These are phyloP conservation scores for Scheffersomyces lignosus DNA, from an alignment of 805 yeast species.

Conservation along the genomic window DNA sequence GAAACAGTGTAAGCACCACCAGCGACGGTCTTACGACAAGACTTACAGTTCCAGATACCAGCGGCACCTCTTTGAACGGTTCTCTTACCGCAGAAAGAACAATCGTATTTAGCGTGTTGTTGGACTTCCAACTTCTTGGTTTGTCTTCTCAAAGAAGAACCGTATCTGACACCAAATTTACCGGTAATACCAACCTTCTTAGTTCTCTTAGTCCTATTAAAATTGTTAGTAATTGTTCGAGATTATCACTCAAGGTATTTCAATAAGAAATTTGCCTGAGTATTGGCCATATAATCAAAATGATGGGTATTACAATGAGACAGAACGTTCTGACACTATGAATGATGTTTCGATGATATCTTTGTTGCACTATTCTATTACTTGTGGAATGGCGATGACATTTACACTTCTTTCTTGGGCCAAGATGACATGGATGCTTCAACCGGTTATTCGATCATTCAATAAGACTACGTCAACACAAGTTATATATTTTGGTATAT, in stretches of 20 bases:
- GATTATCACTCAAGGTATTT: too few relatives aligned
- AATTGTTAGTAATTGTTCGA: constrained; percentile 39
- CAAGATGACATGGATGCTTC: too few relatives aligned
- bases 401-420: too few relatives aligned
- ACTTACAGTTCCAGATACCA: constrained; percentile 98
- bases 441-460: too few relatives aligned
- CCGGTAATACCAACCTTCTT: constrained; percentile 99
- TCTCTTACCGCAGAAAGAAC: constrained; percentile 99
- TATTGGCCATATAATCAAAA: background rate
- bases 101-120: constrained; percentile 98
- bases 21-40: constrained; percentile 96
- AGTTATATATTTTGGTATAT: too few relatives aligned
- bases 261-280: too few relatives aligned
- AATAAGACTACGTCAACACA: too few relatives aligned
- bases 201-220: constrained; percentile 98
- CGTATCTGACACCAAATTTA: constrained; percentile 99
- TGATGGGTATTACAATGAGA: too few relatives aligned
- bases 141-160: constrained; percentile 99
- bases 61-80: constrained; percentile 95
- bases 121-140: constrained; percentile 98
- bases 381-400: too few relatives aligned
- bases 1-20: constrained; percentile 99
- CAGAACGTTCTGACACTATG: too few relatives aligned
- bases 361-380: too few relatives aligned
- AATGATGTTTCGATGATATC: too few relatives aligned